phyloP scores from a whole-genome alignment of 371 early-diverging fungal genomes.

The Capillidium heterosporum region DNA sequence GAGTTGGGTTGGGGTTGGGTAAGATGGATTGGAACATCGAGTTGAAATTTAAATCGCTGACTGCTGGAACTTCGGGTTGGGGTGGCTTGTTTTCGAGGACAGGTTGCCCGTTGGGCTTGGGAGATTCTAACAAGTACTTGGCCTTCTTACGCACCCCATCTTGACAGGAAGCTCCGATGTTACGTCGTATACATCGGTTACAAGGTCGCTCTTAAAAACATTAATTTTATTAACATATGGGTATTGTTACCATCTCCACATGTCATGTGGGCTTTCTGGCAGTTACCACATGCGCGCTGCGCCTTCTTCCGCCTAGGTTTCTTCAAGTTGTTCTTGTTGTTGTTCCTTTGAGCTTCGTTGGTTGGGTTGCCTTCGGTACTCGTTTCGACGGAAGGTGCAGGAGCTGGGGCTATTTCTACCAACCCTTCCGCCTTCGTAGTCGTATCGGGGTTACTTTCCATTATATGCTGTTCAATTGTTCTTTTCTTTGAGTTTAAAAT shows the following conservation, averaged over 20 bases:
- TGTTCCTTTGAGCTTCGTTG: not conserved
- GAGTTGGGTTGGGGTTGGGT: not conserved
- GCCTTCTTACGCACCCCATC: conserved; percentile 64
- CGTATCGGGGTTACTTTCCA: too few species aligned
- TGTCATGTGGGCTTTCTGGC: conserved; percentile 12
- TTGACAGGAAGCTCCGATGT: conserved; percentile 44
- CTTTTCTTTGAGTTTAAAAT: too few species aligned
- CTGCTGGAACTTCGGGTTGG: too few species aligned
- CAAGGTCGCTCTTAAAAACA: conserved; percentile 51
- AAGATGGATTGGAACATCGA: not conserved
- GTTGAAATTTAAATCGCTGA: not conserved
- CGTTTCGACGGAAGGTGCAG: too few species aligned
- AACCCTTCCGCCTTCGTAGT: too few species aligned
- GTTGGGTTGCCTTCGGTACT: not conserved
- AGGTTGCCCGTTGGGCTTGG: too few species aligned
- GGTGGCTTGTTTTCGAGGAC: too few species aligned
- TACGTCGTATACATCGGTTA: conserved; percentile 61
- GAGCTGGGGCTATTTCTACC: too few species aligned
- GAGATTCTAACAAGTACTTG: conserved; percentile 47
- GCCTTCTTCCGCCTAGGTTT: conserved; percentile 10
- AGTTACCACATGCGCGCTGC: conserved; percentile 10
- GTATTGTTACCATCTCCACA: conserved; percentile 9
- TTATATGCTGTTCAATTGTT: too few species aligned
- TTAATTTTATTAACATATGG: conserved; percentile 6
- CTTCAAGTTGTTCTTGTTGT: not conserved